phyloP scores from a whole-genome alignment of 768 basidiomycete species.

The Dioszegia hungarica region DNA sequence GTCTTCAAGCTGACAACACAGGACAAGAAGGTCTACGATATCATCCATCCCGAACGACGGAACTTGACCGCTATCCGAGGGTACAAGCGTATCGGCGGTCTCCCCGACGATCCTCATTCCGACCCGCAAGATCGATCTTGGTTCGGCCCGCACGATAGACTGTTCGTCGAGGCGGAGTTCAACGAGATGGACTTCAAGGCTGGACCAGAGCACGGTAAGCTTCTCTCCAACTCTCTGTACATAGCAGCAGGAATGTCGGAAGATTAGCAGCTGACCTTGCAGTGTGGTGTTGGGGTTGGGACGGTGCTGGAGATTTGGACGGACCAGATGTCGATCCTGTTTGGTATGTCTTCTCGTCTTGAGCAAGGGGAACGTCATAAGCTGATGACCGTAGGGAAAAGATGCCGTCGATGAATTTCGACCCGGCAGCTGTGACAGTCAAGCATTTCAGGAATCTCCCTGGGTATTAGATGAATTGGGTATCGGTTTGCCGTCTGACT shows the following conservation, averaged over 20 bases:
- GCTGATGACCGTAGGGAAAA: slow-evolving; percentile 55
- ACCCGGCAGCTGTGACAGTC: slow-evolving; percentile 60
- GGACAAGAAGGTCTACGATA: slow-evolving; percentile 79
- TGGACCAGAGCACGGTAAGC: slow-evolving; percentile 82
- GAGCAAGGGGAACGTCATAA: no score
- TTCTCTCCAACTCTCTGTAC: no score
- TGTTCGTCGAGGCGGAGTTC: slow-evolving; percentile 84
- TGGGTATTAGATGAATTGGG: slow-evolving; percentile 4
- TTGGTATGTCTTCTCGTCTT: slow-evolving; percentile 51
- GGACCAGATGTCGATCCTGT: slow-evolving; percentile 97
- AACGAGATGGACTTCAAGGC: slow-evolving; percentile 68
- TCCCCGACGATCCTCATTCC: slow-evolving; percentile 90
- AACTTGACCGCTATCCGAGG: slow-evolving; percentile 95
- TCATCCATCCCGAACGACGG: slow-evolving; percentile 81
- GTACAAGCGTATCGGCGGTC: slow-evolving; percentile 88
- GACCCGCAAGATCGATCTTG: slow-evolving; percentile 97
- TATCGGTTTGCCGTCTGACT: no score
- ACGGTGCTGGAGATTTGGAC: slow-evolving; percentile 94
- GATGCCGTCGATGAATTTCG: slow-evolving; percentile 61
- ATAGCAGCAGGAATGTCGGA: no score
- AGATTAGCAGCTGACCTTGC: slow-evolving; percentile 6
- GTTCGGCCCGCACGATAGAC: slow-evolving; percentile 94
- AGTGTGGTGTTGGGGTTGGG: slow-evolving; percentile 99
- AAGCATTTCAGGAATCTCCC: slow-evolving; percentile 54
- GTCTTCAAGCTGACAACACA: background rate